Percentiles rank a stretch among this genome's conserved stretches.
Conservation (phyloP, 2,329 filamentous ascomycete genomes). For the Amauroascus verrucosus region DNA sequence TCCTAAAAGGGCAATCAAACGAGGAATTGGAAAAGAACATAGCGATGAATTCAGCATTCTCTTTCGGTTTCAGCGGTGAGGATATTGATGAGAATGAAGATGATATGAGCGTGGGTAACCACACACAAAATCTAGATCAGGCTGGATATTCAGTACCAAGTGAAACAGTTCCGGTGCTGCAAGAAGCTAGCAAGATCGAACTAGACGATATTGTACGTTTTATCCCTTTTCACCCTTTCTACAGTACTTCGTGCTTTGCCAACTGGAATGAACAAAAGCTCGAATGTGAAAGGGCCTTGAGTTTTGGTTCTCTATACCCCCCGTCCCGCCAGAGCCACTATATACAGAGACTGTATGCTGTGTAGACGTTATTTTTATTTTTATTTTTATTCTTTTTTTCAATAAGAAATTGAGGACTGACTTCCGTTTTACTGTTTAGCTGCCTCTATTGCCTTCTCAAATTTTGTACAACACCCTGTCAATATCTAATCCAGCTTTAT, state of each 20-base stretch:
- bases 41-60: slow-evolving; percentile 12
- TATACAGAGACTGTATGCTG: not conserved
- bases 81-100: slow-evolving; percentile 9
- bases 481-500: slow-evolving; percentile 25
- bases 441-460: slow-evolving; percentile 47
- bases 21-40: not conserved
- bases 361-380: no score
- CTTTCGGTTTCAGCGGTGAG: slow-evolving; percentile 14
- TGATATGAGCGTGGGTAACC: not conserved
- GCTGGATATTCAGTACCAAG: slow-evolving; percentile 20
- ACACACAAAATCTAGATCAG: slow-evolving; percentile 14
- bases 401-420: not conserved
- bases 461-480: slow-evolving; percentile 48
- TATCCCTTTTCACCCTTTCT: not conserved
- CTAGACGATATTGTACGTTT: slow-evolving; percentile 41
- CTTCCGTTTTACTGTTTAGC: slow-evolving; percentile 29
- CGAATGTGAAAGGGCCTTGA: not conserved
- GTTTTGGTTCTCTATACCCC: not conserved
- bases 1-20: not conserved
- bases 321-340: not conserved
- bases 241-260: not conserved
- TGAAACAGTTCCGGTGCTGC: not conserved
- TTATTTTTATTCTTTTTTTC: not conserved
- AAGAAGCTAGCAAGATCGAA: slow-evolving; percentile 31
- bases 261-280: not conserved